These are phyloP conservation scores for Nicotiana noctiflora DNA, from an alignment of 257 asterid genomes.

Conservation along the genomic window DNA sequence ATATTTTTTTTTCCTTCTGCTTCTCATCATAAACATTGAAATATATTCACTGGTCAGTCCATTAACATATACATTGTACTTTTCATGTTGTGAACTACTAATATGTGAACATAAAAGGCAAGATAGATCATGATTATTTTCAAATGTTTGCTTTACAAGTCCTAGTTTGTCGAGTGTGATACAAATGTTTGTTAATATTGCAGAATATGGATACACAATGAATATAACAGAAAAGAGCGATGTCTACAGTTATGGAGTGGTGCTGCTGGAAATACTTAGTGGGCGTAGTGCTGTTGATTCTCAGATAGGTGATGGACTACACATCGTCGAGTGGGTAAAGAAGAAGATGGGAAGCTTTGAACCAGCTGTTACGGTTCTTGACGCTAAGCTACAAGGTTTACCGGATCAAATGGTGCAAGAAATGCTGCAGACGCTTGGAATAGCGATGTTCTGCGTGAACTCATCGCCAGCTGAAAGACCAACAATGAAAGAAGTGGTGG, in stretches of 20 bases:
- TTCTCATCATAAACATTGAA: not conserved
- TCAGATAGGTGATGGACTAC: slow-evolving; percentile 75
- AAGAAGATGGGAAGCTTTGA: slow-evolving; percentile 97
- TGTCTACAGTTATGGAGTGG: slow-evolving; percentile 91
- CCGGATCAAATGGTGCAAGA: slow-evolving; percentile 91
- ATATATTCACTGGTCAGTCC: not conserved
- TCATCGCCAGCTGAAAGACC: slow-evolving; percentile 81
- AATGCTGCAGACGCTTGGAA: slow-evolving; percentile 93
- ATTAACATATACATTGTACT: not conserved
- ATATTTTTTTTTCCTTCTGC: slow-evolving; percentile 6
- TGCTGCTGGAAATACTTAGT: slow-evolving; percentile 71
- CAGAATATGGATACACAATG: slow-evolving; percentile 81
- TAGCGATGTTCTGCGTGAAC: slow-evolving; percentile 93
- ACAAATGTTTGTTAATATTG: slow-evolving; percentile 2
- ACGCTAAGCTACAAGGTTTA: slow-evolving; percentile 67
- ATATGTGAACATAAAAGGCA: not conserved
- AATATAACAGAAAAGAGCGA: slow-evolving; percentile 96
- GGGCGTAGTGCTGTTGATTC: slow-evolving; percentile 81
- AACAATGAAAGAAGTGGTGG: slow-evolving; percentile 94
- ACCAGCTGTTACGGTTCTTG: slow-evolving; percentile 70
- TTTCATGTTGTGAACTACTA: not conserved
- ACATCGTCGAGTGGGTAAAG: slow-evolving; percentile 94
- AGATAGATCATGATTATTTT: not conserved
- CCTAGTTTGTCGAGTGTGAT: not conserved
- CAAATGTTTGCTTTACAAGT: not conserved